These are phyloP conservation scores for Areca catechu DNA, from an alignment of 176 grass and related monocot species.

Conservation along the genomic window DNA sequence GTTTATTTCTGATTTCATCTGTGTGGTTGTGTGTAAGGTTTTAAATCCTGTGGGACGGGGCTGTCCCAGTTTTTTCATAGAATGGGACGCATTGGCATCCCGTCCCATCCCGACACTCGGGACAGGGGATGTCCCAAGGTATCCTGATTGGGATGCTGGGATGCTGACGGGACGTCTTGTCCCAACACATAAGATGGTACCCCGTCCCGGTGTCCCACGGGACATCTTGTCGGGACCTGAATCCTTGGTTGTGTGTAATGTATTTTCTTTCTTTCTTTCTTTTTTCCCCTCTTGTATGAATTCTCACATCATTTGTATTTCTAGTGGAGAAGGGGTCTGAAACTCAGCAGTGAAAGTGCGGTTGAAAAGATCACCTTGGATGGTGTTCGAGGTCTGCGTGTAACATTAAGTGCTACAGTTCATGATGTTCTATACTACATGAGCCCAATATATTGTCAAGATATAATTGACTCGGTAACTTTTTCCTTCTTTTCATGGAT, in stretches of 20 bases:
- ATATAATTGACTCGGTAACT: constrained; percentile 94
- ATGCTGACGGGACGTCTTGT: too few relatives aligned
- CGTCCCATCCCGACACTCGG: too few relatives aligned
- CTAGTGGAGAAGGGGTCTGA: constrained; percentile 89
- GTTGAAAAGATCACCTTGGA: constrained; percentile 94
- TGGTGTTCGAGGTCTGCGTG: constrained; percentile 85
- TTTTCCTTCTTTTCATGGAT: constrained; percentile 15
- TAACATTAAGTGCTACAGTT: constrained; percentile 78
- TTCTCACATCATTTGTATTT: not conserved
- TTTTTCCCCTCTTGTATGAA: constrained; percentile 16
- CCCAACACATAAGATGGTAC: too few relatives aligned
- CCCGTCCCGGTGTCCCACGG: too few relatives aligned
- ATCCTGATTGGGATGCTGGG: too few relatives aligned
- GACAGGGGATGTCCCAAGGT: too few relatives aligned
- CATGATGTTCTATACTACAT: constrained; percentile 99
- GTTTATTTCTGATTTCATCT: too few relatives aligned
- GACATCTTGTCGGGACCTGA: too few relatives aligned
- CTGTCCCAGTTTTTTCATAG: too few relatives aligned
- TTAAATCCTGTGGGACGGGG: too few relatives aligned
- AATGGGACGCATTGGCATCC: too few relatives aligned
- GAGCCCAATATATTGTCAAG: constrained; percentile 97
- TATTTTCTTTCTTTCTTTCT: not conserved
- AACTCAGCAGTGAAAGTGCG: constrained; percentile 69
- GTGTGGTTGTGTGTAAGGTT: not conserved
- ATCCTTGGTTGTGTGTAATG: not conserved